Evolutionary conservation across 2,329 filamentous ascomycete species (phyloP).

Genomic region (Bipolaris victoriae): DNA sequence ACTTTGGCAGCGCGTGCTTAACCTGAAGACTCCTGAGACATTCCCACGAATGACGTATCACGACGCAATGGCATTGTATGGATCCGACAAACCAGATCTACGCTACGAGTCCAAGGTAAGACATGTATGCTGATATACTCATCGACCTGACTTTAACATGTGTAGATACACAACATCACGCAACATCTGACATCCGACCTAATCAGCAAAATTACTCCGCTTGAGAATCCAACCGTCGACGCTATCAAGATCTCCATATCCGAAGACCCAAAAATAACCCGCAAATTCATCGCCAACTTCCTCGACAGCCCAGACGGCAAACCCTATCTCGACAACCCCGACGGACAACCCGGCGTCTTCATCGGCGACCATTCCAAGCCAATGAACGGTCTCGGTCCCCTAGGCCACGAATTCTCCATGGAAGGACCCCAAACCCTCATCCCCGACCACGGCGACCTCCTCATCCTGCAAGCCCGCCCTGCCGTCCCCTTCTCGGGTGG

Average conservation of each 20-base stretch:
- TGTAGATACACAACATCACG: slow-evolving; percentile 69
- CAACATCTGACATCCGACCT: slow-evolving; percentile 68
- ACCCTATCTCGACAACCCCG: slow-evolving; percentile 69
- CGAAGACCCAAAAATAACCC: slow-evolving; percentile 60
- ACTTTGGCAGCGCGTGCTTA: slow-evolving; percentile 61
- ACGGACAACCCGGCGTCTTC: slow-evolving; percentile 81
- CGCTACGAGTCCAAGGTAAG: slow-evolving; percentile 71
- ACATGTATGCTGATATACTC: background rate
- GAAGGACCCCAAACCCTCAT: slow-evolving; percentile 60
- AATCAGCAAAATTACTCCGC: slow-evolving; percentile 73
- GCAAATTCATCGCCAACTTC: slow-evolving; percentile 70
- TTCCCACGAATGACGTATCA: slow-evolving; percentile 73
- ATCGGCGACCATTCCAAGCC: slow-evolving; percentile 76
- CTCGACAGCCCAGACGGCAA: slow-evolving; percentile 68
- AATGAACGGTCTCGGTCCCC: slow-evolving; percentile 74
- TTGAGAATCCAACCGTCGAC: slow-evolving; percentile 74
- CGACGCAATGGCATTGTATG: slow-evolving; percentile 78
- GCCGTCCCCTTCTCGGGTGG: slow-evolving; percentile 71
- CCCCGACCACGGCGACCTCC: slow-evolving; percentile 71
- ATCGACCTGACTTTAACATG: slow-evolving; percentile 20
- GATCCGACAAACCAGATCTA: slow-evolving; percentile 91
- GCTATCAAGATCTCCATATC: slow-evolving; percentile 70
- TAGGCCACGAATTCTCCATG: slow-evolving; percentile 75
- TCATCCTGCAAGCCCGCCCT: slow-evolving; percentile 80
- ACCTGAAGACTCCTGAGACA: slow-evolving; percentile 49